Percentiles rank a stretch among this genome's conserved stretches.
Evolutionary conservation across 2,329 filamentous ascomycete species (phyloP).

Genomic region (Fusarium sp.): DNA sequence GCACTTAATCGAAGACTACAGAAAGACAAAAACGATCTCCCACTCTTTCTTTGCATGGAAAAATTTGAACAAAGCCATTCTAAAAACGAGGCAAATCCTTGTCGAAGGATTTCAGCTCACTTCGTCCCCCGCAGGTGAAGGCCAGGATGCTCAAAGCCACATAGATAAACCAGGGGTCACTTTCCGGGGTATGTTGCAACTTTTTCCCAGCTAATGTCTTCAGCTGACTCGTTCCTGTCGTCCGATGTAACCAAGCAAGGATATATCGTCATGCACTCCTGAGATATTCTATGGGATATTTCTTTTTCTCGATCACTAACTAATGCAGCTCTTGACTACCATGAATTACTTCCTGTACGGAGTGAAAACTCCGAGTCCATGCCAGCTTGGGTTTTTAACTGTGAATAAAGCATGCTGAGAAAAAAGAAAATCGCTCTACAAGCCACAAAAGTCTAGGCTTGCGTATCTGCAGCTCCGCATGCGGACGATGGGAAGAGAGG

Average conservation of each 20-base stretch:
- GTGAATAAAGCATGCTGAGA: neutral
- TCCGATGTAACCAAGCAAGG: neutral
- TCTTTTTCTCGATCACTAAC: neutral
- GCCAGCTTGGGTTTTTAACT: neutral
- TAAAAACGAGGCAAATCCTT: neutral
- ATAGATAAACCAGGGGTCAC: constrained; percentile 2
- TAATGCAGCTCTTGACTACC: neutral
- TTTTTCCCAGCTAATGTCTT: constrained; percentile 1
- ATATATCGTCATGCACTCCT: neutral
- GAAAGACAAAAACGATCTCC: neutral
- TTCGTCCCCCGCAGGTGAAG: constrained; percentile 16
- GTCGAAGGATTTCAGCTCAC: neutral
- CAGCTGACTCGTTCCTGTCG: constrained; percentile 7
- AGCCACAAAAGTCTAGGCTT: neutral
- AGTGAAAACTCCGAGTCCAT: neutral
- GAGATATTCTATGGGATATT: neutral
- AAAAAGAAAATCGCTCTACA: neutral
- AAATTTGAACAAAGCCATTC: neutral
- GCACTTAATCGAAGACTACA: constrained; percentile 12
- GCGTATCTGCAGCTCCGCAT: constrained; percentile 1
- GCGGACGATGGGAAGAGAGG: constrained; percentile 14
- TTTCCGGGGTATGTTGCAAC: constrained; percentile 16
- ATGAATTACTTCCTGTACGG: neutral
- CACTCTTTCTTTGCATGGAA: neutral
- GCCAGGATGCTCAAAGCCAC: constrained; percentile 29